A percentile compares a stretch with the other conserved stretches of the same genome.
These are phyloP conservation scores for Strigomonas galati DNA, from an alignment of 208 protist species.

Conservation along the genomic window DNA sequence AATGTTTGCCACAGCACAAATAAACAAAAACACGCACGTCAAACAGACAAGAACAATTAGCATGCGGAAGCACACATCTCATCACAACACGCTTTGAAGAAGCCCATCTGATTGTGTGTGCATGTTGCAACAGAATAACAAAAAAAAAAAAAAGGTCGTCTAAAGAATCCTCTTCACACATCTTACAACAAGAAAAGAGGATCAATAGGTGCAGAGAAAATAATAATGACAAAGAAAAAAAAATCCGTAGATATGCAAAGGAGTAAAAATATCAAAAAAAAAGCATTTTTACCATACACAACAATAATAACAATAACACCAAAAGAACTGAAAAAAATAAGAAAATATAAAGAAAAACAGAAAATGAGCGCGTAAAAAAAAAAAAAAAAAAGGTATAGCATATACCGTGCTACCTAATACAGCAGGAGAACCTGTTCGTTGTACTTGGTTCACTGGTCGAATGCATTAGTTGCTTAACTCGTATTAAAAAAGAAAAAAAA, in stretches of 20 bases:
- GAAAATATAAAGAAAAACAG: too few relatives aligned
- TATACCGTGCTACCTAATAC: too few relatives aligned
- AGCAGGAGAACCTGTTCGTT: too few relatives aligned
- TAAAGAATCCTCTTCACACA: too few relatives aligned
- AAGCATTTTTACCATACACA: background rate
- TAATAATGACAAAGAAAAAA: conserved; percentile 3
- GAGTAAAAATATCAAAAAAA: background rate
- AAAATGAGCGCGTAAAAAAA: background rate
- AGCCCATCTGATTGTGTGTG: background rate
- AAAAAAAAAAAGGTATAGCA: background rate
- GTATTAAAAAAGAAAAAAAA: too few relatives aligned
- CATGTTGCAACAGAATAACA: background rate
- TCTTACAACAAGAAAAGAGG: too few relatives aligned
- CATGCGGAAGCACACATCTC: background rate
- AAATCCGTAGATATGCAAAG: background rate
- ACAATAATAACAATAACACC: conserved; percentile 6
- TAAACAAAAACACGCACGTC: background rate
- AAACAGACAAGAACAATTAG: background rate
- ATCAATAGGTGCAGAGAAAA: background rate
- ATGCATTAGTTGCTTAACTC: too few relatives aligned
- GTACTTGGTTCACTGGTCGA: background rate
- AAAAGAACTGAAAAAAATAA: background rate
- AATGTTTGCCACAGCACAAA: background rate
- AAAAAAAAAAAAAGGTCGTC: conserved; percentile 2
- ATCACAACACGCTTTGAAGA: background rate